Evolutionary conservation across 768 basidiomycete genomes (phyloP).

Genomic region (Boletus vinaceobasis): DNA sequence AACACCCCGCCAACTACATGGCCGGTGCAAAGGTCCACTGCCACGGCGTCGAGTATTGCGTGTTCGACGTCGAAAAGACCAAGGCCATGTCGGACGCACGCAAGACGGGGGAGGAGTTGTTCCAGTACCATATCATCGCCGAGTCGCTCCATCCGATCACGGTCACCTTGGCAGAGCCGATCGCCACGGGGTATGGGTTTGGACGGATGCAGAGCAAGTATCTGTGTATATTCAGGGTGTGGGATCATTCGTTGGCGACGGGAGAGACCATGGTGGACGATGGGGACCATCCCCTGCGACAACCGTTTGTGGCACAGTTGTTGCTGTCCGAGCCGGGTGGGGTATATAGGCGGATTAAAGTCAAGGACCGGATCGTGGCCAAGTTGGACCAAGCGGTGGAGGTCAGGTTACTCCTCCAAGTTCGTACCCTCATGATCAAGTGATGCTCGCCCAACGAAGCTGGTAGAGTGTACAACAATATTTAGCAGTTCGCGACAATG

Average conservation of each 20-base stretch:
- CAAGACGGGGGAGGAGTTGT: neutral
- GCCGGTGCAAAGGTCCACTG: slow-evolving; percentile 20
- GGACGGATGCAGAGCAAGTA: slow-evolving; percentile 16
- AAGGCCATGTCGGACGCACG: slow-evolving; percentile 10
- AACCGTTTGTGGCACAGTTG: slow-evolving; percentile 20
- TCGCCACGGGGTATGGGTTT: slow-evolving; percentile 16
- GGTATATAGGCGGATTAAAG: slow-evolving; percentile 15
- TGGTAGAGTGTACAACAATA: neutral
- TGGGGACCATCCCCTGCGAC: slow-evolving; percentile 16
- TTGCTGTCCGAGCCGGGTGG: slow-evolving; percentile 14
- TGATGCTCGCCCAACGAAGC: neutral
- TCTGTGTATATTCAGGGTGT: slow-evolving; percentile 18
- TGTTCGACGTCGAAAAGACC: slow-evolving; percentile 15
- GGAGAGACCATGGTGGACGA: slow-evolving; percentile 1
- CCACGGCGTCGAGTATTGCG: slow-evolving; percentile 20
- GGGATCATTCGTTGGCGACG: slow-evolving; percentile 19
- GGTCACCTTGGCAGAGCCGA: slow-evolving; percentile 18
- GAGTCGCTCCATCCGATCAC: slow-evolving; percentile 20
- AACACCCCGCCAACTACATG: slow-evolving; percentile 21
- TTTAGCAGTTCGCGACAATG: neutral
- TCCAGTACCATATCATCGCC: slow-evolving; percentile 15
- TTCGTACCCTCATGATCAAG: slow-evolving; percentile 20
- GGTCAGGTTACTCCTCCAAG: slow-evolving; percentile 10
- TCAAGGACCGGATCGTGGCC: slow-evolving; percentile 21
- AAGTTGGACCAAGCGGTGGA: slow-evolving; percentile 16